phyloP scores from a whole-genome alignment of 257 asterid genomes.

The Ehretia macrophylla region DNA sequence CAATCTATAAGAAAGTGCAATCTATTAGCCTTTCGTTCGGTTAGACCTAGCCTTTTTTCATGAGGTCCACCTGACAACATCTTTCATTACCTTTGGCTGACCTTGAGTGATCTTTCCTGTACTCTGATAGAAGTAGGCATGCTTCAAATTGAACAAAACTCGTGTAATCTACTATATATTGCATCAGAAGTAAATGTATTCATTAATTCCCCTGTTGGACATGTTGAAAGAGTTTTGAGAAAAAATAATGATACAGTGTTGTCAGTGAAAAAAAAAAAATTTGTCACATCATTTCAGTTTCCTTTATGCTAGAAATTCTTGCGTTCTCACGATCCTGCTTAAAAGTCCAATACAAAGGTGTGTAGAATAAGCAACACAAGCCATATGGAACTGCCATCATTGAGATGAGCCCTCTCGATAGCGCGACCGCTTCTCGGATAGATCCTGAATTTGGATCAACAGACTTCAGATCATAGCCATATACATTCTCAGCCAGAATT shows the following conservation, averaged over 20 bases:
- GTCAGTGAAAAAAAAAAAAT: neutral
- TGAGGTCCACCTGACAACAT: too few species aligned
- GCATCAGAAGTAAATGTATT: too few species aligned
- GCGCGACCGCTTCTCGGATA: constrained; percentile 60
- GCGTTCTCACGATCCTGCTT: constrained; percentile 80
- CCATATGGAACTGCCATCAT: constrained; percentile 96
- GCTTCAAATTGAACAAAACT: too few species aligned
- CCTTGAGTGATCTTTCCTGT: too few species aligned
- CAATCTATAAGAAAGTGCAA: too few species aligned
- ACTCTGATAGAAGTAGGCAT: too few species aligned
- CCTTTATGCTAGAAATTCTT: constrained; percentile 54
- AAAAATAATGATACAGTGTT: neutral
- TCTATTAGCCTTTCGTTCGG: too few species aligned
- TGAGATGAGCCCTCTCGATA: constrained; percentile 79
- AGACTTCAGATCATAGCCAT: constrained; percentile 71
- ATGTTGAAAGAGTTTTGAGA: too few species aligned
- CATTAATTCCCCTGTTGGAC: too few species aligned
- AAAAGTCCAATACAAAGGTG: constrained; percentile 83
- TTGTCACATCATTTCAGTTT: constrained; percentile 60
- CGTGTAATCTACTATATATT: too few species aligned
- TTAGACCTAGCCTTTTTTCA: too few species aligned
- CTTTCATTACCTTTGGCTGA: too few species aligned
- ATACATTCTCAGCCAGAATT: constrained; percentile 77
- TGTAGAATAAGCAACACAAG: constrained; percentile 81
- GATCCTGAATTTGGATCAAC: constrained; percentile 79